Base-by-base conservation (phyloP, 352 stramenopile species). In the Phytophthora constricta region DNA sequence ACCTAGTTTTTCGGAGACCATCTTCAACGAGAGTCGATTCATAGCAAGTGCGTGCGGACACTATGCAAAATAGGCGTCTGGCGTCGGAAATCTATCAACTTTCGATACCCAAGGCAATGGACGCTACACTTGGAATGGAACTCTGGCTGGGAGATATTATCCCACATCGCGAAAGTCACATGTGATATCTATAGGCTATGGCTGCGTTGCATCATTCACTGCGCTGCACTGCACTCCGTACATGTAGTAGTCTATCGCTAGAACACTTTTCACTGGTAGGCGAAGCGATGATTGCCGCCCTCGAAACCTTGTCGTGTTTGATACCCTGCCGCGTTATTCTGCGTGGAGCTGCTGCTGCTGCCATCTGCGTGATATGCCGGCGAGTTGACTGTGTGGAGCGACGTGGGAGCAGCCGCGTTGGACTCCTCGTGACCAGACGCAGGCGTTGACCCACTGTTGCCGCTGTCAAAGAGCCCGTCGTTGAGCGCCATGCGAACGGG, bases 401-500 rank as follows among this genome's bases (percentile, higher is more conserved):
- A n/a, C n/a, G n/a, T n/a, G n/a, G n/a, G n/a, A n/a, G n/a, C n/a
- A n/a, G n/a, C n/a, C n/a, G n/a, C n/a, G n/a, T n/a, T n/a, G n/a
- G n/a, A n/a, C 48, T 65, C 48, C 14, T 7, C 27, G 0, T 14
- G 7, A 42, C 14, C 39, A 33, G 20, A 8, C 46, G 51, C 45
- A 45, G 47, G n/a, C n/a, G n/a, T n/a, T n/a, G 19, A 19, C 25
- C 52, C 19, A 16, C 42, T 20, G n/a, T 20, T 41, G 25, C 19
- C 48, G 19, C 23, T 65, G 50, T 93, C 86, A 60, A 92, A 92
- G 25, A 89, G 70, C 22, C 89, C 82, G 28, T 91, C 87, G 56
- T 91, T 84, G 17, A 96, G 80, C 26, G 86, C 82, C 62, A 95
- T 74, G 2, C 88, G 88, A 49, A 96, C 85, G 26, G 90, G 88